Conservation (phyloP, 2,329 filamentous ascomycete species). For the Colletotrichum lupini region DNA sequence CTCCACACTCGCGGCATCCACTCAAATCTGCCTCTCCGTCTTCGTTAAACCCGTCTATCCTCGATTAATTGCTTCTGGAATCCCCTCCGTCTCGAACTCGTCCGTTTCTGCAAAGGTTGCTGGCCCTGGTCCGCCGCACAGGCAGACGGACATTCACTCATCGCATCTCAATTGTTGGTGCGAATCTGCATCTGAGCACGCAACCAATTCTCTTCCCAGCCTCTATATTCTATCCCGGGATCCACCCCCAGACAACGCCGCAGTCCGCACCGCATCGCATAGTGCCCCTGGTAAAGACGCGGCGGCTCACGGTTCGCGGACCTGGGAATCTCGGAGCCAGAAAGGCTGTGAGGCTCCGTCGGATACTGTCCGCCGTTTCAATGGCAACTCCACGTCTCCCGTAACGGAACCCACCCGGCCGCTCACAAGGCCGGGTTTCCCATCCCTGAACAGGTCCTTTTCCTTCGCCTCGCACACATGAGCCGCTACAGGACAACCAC, state of each 20-base stretch:
- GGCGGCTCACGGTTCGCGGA: not conserved
- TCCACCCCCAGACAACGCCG: not conserved
- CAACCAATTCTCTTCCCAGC: not conserved
- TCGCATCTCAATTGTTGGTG: not conserved
- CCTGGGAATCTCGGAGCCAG: not conserved
- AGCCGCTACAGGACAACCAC: conserved; percentile 16
- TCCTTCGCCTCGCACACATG: conserved; percentile 15
- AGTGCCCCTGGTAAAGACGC: not conserved
- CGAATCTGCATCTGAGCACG: not conserved
- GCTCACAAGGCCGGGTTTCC: conserved; percentile 10
- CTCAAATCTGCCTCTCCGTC: conserved; percentile 7
- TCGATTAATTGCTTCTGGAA: not conserved
- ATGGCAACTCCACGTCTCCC: conserved; percentile 13
- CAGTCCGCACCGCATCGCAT: not conserved
- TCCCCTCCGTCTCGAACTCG: not conserved
- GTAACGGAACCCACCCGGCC: conserved; percentile 10
- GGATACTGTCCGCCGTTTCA: conserved; percentile 25
- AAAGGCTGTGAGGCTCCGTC: not conserved
- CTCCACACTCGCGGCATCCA: not conserved
- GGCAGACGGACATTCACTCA: not conserved
- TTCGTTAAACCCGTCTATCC: not conserved
- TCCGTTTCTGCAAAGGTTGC: not conserved
- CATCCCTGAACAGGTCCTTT: conserved; percentile 1
- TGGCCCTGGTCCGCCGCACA: not conserved
- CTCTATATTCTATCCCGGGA: not conserved